Conservation (phyloP, 768 basidiomycete genomes). For the Xerocomellus intermedius region DNA sequence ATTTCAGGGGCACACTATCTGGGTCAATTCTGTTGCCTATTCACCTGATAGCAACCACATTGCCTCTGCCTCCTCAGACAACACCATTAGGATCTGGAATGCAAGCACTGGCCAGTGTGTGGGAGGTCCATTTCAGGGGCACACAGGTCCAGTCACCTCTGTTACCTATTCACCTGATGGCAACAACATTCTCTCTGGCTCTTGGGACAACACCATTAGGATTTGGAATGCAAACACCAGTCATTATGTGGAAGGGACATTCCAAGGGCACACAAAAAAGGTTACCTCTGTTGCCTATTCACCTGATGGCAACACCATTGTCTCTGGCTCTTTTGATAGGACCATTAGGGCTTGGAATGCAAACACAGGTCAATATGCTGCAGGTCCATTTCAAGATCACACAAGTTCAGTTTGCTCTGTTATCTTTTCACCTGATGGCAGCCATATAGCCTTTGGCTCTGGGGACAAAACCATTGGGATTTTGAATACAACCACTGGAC, state of each 20-base stretch:
- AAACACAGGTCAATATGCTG: conserved; percentile 3
- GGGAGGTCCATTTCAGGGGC: conserved; percentile 16
- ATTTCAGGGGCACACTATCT: conserved; percentile 3
- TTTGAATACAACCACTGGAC: conserved; percentile 7
- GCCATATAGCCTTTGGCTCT: conserved; percentile 18
- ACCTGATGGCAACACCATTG: conserved; percentile 12
- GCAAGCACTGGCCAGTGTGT: conserved; percentile 9
- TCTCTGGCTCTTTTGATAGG: conserved; percentile 9
- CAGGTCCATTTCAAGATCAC: neutral
- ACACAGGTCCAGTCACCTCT: conserved; percentile 9
- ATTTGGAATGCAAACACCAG: conserved; percentile 15
- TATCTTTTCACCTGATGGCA: conserved; percentile 21
- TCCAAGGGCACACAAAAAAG: neutral
- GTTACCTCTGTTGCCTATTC: conserved; percentile 15
- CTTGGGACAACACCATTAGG: conserved; percentile 14
- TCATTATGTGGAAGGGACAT: neutral
- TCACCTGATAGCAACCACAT: conserved; percentile 26
- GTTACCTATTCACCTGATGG: conserved; percentile 20
- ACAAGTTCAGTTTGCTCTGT: neutral
- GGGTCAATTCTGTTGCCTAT: conserved; percentile 19
- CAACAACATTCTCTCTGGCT: conserved; percentile 11
- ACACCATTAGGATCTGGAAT: conserved; percentile 22
- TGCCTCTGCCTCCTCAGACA: conserved; percentile 25
- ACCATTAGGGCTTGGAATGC: conserved; percentile 12
- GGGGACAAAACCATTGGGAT: neutral